A percentile compares a stretch with the other conserved stretches of the same genome.
Evolutionary conservation across 2,329 filamentous ascomycete species (phyloP).

Genomic region (Aspergillus calidoustus): DNA sequence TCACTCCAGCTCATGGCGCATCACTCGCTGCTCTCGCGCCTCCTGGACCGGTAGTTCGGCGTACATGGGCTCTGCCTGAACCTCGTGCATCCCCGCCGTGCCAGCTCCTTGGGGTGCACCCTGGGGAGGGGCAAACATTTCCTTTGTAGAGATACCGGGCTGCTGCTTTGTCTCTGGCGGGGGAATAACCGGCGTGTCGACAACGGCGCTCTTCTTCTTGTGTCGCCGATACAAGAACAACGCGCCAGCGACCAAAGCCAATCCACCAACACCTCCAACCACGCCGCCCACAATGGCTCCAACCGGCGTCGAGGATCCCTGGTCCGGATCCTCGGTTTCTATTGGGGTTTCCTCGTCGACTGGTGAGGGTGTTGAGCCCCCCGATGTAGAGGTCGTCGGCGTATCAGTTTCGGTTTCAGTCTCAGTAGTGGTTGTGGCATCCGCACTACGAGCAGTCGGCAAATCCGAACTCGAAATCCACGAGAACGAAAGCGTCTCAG

Average conservation of each 20-base stretch:
- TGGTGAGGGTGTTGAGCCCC: neutral
- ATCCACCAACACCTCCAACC: neutral
- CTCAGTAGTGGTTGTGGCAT: neutral
- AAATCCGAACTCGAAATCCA: slow-evolving; percentile 10
- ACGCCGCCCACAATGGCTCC: neutral
- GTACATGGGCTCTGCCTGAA: neutral
- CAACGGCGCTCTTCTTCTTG: neutral
- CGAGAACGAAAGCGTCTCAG: slow-evolving; percentile 5
- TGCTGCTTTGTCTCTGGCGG: neutral
- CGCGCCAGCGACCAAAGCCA: neutral
- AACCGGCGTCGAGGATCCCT: neutral
- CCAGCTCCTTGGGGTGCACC: too few relatives aligned
- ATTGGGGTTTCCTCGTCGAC: neutral
- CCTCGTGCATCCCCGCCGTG: neutral
- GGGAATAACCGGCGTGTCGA: neutral
- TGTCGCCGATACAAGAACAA: neutral
- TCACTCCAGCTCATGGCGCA: neutral
- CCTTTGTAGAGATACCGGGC: neutral
- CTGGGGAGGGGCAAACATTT: neutral
- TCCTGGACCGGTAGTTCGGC: neutral
- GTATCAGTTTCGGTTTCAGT: neutral
- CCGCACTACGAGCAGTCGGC: neutral
- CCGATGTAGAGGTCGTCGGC: neutral
- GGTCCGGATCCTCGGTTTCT: neutral
- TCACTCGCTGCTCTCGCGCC: neutral